phyloP scores from a whole-genome alignment of 208 protist species.

The Leishmania amazonensis region DNA sequence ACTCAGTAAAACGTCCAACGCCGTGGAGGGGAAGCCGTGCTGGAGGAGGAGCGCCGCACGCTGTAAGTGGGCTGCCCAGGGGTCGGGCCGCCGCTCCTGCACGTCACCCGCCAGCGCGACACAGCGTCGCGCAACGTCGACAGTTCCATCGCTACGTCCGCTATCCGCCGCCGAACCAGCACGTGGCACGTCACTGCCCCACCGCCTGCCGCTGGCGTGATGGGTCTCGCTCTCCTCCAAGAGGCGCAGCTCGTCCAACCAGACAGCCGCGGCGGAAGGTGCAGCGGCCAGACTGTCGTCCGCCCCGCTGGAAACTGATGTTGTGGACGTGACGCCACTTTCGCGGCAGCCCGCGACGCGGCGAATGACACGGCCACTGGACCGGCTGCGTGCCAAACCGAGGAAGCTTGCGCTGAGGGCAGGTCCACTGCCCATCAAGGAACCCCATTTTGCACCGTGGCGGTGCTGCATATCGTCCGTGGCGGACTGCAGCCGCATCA shows the following conservation, averaged over 20 bases:
- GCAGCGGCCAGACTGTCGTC: background rate
- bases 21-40: slow-evolving; percentile 20
- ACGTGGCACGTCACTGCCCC: background rate
- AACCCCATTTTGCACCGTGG: background rate
- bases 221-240: slow-evolving; percentile 16
- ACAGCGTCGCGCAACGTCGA: no score
- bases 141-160: background rate
- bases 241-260: slow-evolving; percentile 14
- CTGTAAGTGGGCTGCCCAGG: slow-evolving; percentile 34
- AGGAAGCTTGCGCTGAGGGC: background rate
- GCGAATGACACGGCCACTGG: slow-evolving; percentile 1
- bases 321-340: background rate
- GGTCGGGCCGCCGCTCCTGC: background rate
- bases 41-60: slow-evolving; percentile 33
- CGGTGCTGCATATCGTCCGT: background rate
- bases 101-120: background rate
- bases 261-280: background rate
- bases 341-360: background rate
- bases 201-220: background rate
- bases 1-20: slow-evolving; percentile 41
- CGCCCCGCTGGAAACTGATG: background rate
- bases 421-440: background rate
- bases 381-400: background rate
- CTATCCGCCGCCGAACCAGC: background rate
- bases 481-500: slow-evolving; percentile 7